Conservation (phyloP, 768 basidiomycete genomes). For the Phanerochaete sordida region DNA sequence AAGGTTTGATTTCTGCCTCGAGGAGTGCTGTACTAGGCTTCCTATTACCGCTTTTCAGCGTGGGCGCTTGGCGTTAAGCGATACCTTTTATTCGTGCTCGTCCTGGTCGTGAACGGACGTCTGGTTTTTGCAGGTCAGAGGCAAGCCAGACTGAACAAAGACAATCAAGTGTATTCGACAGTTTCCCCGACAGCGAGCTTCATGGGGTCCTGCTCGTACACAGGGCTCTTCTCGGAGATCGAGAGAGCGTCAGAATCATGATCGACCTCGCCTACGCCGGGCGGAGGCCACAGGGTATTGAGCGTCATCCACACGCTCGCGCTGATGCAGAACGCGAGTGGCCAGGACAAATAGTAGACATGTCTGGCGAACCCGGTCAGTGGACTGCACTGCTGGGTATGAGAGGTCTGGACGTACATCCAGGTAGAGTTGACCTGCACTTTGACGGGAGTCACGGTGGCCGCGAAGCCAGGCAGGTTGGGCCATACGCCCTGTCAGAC, state of each 20-base stretch:
- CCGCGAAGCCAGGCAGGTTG: slow-evolving; percentile 27
- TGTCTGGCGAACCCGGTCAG: slow-evolving; percentile 2
- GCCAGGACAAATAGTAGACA: slow-evolving; percentile 11
- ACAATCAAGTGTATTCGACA: too few relatives aligned
- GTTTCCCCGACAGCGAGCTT: too few relatives aligned
- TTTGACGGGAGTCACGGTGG: slow-evolving; percentile 17
- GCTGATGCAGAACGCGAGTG: slow-evolving; percentile 18
- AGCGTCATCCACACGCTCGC: slow-evolving; percentile 12
- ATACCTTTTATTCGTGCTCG: too few relatives aligned
- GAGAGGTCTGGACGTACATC: slow-evolving; percentile 16
- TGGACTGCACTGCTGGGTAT: background rate
- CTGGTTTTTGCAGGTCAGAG: too few relatives aligned
- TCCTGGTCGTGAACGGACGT: too few relatives aligned
- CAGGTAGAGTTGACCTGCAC: slow-evolving; percentile 19
- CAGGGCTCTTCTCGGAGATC: background rate
- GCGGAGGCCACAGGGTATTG: slow-evolving; percentile 18
- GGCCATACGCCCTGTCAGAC: slow-evolving; percentile 27
- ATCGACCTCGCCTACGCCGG: slow-evolving; percentile 17
- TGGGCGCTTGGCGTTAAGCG: too few relatives aligned
- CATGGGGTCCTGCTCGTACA: background rate
- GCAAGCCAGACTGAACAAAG: too few relatives aligned
- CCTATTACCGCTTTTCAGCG: too few relatives aligned
- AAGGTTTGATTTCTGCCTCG: too few relatives aligned
- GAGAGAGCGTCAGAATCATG: slow-evolving; percentile 3
- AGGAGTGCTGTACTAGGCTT: too few relatives aligned